Conservation (phyloP, 78 protist species). For the Speleostelium caveatum region DNA sequence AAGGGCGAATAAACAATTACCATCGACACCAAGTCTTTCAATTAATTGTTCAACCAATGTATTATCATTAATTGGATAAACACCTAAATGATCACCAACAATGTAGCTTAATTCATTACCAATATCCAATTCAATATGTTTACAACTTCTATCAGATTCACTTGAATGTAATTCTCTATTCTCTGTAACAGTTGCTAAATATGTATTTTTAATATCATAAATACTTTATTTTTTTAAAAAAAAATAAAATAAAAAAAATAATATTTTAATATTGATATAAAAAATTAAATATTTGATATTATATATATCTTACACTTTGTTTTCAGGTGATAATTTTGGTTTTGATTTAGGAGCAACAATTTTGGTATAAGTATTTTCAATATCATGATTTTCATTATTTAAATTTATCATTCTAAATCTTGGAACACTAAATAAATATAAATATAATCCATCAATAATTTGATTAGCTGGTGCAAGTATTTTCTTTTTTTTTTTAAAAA, state of each 20-base stretch:
- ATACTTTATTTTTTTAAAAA: not conserved
- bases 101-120: constrained; percentile 53
- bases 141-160: constrained; percentile 76
- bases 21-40: constrained; percentile 41
- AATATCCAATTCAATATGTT: constrained; percentile 67
- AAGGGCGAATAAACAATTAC: constrained; percentile 29
- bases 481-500: too few relatives aligned
- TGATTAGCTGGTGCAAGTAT: too few relatives aligned
- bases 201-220: constrained; percentile 87
- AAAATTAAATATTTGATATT: not conserved
- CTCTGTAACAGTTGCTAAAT: constrained; percentile 64
- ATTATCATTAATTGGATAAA: constrained; percentile 82
- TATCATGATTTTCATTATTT: constrained; percentile 13
- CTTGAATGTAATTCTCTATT: constrained; percentile 81
- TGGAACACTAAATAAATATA: too few relatives aligned
- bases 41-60: constrained; percentile 67
- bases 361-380: constrained; percentile 13
- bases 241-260: not conserved
- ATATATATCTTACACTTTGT: constrained; percentile 27
- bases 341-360: constrained; percentile 17
- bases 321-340: constrained; percentile 42
- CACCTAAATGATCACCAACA: constrained; percentile 92
- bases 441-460: too few relatives aligned
- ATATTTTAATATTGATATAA: too few relatives aligned
- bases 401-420: constrained; percentile 60